Evolutionary conservation across 2,329 filamentous ascomycete species (phyloP), one percentile per base, ranked within the genome.

Genomic region (Magnaporthiopsis incrustans): DNA sequence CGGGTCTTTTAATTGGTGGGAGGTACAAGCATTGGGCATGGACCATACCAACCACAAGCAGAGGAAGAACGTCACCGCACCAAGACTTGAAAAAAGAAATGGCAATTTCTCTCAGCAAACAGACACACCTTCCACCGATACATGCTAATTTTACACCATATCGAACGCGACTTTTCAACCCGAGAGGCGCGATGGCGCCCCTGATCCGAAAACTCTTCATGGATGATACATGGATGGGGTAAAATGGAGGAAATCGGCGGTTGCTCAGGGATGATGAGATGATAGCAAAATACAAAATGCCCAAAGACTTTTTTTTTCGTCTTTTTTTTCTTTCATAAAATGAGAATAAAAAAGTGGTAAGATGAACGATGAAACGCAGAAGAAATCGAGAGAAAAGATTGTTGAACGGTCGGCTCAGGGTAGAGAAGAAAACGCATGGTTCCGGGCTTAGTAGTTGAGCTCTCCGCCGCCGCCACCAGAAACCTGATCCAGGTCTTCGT

Each of bases 401-500:
- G 25, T 44, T 30, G 25, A 44, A 44, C 14, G 38, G 15, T 18
- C 18, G 18, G 4, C 14, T 27, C 18, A 30, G 8, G 10, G 25
- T 22, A 61, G 14, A 18, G 14, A 27, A 22, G 7, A 30, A n/a
- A 14, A 12, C 26, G 25, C 26, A 12, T 32, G 11, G 30, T 25
- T 30, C 26, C 7, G 6, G 6, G 22, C 38, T 33, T 83, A 98
- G 73, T 98, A 98, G 77, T 98, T 96, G 71, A 98, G 79, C 78
- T 97, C 94, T 33, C 91, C 90, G 57, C 89, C 87, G 57, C 89
- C 91, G 50, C 85, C 82, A 18, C 88, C 86, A 53, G 87, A 87
- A 65, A 89, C 89, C 59, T 96, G 94, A 78, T 99, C 95, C 30
- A 99, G 81, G 73, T 99, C 95, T 76, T 99, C 96, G 73, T 99